A percentile compares a stretch with the other conserved stretches of the same genome.
Conservation (phyloP, 208 protist genomes). For the Entamoeba invadens region DNA sequence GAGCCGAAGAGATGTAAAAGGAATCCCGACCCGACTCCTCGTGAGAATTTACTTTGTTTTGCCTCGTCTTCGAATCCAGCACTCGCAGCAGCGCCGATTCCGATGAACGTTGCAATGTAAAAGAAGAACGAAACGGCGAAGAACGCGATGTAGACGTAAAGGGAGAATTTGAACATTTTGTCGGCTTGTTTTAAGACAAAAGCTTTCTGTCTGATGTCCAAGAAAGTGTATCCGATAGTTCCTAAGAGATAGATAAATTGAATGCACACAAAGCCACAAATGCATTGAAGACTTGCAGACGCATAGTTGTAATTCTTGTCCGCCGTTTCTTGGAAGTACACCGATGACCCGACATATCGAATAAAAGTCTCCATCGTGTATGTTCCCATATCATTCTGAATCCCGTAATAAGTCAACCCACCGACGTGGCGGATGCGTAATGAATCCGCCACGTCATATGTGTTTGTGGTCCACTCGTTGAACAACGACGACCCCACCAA, state of each 20-base stretch:
- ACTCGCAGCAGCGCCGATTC: neutral
- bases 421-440: neutral
- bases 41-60: neutral
- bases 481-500: neutral
- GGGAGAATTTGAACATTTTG: neutral
- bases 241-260: neutral
- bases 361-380: neutral
- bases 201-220: neutral
- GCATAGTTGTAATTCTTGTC: neutral
- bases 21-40: neutral
- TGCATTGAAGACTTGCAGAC: neutral
- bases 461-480: neutral
- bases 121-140: neutral
- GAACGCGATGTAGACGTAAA: neutral
- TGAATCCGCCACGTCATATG: neutral
- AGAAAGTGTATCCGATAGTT: neutral
- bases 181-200: neutral
- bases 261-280: neutral
- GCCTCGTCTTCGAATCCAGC: neutral
- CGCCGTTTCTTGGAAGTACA: neutral
- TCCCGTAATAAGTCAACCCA: neutral
- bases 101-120: neutral
- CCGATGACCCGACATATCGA: neutral
- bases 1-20: neutral
- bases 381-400: neutral